These are phyloP conservation scores for Nissolia schottii DNA, from an alignment of 306 rosid species.

Conservation along the genomic window DNA sequence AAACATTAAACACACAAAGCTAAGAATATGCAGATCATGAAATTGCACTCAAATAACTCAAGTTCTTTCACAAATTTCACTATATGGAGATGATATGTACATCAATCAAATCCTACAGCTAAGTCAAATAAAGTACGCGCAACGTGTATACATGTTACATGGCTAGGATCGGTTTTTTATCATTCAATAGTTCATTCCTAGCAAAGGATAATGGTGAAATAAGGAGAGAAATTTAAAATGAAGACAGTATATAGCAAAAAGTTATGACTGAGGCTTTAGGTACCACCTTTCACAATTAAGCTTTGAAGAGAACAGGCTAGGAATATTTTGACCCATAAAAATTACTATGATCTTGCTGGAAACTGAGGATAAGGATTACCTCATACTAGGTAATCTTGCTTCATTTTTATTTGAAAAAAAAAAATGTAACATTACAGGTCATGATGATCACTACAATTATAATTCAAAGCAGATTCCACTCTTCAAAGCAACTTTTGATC, in stretches of 20 bases:
- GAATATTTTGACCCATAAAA: not conserved
- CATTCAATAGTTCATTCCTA: not conserved
- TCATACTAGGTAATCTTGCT: not conserved
- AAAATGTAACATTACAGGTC: not conserved
- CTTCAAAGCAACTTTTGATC: conserved; percentile 9
- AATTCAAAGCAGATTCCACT: not conserved
- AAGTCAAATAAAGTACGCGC: not conserved
- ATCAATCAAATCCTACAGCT: not conserved
- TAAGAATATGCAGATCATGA: not conserved
- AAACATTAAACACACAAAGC: not conserved
- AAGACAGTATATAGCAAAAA: not conserved
- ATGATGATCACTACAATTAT: not conserved
- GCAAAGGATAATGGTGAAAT: not conserved
- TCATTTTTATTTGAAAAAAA: not conserved
- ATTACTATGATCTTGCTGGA: not conserved
- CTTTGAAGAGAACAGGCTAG: not conserved
- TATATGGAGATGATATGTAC: not conserved
- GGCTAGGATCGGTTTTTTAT: not conserved
- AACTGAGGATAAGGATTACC: not conserved
- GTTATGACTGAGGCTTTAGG: not conserved
- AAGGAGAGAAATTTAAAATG: not conserved
- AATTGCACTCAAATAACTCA: not conserved
- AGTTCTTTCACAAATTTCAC: not conserved
- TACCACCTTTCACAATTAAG: not conserved
- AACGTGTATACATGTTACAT: not conserved